Conservation (phyloP, 371 early-diverging fungal genomes). For the Nematocida parisii region DNA sequence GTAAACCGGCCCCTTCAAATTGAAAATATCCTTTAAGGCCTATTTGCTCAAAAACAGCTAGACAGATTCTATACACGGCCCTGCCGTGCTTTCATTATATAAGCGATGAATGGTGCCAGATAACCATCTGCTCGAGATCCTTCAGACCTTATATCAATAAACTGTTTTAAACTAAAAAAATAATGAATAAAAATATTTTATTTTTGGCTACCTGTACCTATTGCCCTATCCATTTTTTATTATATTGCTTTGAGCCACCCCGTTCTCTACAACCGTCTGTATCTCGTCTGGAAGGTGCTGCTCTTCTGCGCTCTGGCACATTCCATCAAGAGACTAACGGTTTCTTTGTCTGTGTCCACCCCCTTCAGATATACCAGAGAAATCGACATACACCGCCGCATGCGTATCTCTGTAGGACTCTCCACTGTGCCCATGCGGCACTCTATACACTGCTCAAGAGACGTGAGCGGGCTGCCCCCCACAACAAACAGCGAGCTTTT, state of each 20-base stretch:
- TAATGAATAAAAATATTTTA: too few species aligned
- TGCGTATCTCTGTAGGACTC: constrained; percentile 8
- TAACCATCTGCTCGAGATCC: too few species aligned
- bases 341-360: not conserved
- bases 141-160: too few species aligned
- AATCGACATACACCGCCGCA: constrained; percentile 16
- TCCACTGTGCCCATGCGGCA: constrained; percentile 14
- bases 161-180: too few species aligned
- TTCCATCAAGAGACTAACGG: not conserved
- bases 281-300: constrained; percentile 50
- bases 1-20: too few species aligned
- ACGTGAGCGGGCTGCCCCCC: constrained; percentile 2
- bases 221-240: not conserved
- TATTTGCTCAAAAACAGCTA: too few species aligned
- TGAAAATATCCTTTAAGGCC: too few species aligned
- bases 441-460: constrained; percentile 48
- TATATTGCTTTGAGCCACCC: not conserved
- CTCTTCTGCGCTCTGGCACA: not conserved
- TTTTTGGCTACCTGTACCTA: not conserved
- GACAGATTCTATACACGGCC: too few species aligned
- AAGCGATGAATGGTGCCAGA: too few species aligned
- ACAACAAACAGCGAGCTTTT: constrained; percentile 34
- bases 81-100: too few species aligned
- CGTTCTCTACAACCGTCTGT: constrained; percentile 8
- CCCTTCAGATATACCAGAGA: constrained; percentile 14